Evolutionary conservation across 2,329 filamentous ascomycete species (phyloP).

Genomic region (Aspergillus amoenus): DNA sequence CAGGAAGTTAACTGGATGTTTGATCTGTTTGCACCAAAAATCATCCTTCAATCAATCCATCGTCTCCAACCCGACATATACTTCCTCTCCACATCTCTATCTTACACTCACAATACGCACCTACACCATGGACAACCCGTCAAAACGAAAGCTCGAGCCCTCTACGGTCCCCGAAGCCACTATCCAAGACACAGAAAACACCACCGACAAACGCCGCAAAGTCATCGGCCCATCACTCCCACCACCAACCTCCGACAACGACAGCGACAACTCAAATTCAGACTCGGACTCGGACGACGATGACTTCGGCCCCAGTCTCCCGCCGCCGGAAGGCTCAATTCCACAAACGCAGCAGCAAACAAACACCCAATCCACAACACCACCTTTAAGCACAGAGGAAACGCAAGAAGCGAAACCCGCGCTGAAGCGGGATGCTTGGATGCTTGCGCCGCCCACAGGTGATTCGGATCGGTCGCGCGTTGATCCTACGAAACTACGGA

Average conservation of each 20-base stretch:
- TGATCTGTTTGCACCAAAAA: neutral
- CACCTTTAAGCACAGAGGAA: slow-evolving; percentile 25
- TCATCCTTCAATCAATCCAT: neutral
- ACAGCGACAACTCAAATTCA: slow-evolving; percentile 36
- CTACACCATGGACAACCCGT: slow-evolving; percentile 7
- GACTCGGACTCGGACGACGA: slow-evolving; percentile 33
- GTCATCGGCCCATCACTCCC: slow-evolving; percentile 58
- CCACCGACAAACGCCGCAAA: slow-evolving; percentile 47
- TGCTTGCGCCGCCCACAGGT: slow-evolving; percentile 67
- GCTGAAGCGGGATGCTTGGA: slow-evolving; percentile 76
- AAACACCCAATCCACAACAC: neutral
- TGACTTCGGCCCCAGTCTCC: slow-evolving; percentile 44
- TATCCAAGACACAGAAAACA: neutral
- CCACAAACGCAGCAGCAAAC: neutral
- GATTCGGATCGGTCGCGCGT: slow-evolving; percentile 58
- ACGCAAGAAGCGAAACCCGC: slow-evolving; percentile 20
- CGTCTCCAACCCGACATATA: neutral
- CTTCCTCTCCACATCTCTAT: too few species aligned
- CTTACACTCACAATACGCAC: neutral
- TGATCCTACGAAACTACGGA: slow-evolving; percentile 80
- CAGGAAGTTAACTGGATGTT: neutral
- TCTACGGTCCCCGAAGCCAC: neutral
- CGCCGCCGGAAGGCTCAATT: slow-evolving; percentile 26
- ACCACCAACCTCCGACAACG: slow-evolving; percentile 32
- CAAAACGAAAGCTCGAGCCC: slow-evolving; percentile 4